Conservation (phyloP, 1,284 basidiomycete genomes). For the Stygiomarasmius scandens region DNA sequence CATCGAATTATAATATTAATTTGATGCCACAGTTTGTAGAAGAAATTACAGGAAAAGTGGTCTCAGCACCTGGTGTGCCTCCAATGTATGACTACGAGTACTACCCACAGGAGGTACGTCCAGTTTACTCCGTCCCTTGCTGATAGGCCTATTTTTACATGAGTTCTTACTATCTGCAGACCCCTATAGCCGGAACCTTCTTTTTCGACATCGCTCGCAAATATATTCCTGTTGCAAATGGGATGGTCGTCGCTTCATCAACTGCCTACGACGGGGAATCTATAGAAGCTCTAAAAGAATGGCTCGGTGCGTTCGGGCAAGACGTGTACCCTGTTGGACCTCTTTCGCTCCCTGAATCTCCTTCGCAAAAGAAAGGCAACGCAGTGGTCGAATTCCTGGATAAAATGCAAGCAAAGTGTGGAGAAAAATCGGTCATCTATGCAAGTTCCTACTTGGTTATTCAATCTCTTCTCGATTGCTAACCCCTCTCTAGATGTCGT, state of each 20-base stretch:
- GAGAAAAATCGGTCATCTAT: no score
- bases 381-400: conserved; percentile 19
- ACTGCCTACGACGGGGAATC: conserved; percentile 18
- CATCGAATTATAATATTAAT: background rate
- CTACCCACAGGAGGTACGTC: conserved; percentile 6
- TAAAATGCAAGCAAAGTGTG: conserved; percentile 14
- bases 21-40: conserved; percentile 3
- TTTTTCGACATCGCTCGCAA: conserved; percentile 6
- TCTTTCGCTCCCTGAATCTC: conserved; percentile 3
- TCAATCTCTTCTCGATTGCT: background rate
- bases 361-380: conserved; percentile 1
- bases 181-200: conserved; percentile 6
- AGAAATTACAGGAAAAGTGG: background rate
- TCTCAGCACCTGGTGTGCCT: background rate
- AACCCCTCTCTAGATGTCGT: conserved; percentile 22
- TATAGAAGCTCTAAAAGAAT: conserved; percentile 13
- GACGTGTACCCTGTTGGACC: no score
- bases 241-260: conserved; percentile 14
- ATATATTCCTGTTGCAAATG: background rate
- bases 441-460: conserved; percentile 20
- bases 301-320: conserved; percentile 11
- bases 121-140: no score
- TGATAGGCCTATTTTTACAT: no score
- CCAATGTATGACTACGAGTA: conserved; percentile 3
- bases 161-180: no score